phyloP scores from a whole-genome alignment of 306 rosid species.

The Quercus parvula region DNA sequence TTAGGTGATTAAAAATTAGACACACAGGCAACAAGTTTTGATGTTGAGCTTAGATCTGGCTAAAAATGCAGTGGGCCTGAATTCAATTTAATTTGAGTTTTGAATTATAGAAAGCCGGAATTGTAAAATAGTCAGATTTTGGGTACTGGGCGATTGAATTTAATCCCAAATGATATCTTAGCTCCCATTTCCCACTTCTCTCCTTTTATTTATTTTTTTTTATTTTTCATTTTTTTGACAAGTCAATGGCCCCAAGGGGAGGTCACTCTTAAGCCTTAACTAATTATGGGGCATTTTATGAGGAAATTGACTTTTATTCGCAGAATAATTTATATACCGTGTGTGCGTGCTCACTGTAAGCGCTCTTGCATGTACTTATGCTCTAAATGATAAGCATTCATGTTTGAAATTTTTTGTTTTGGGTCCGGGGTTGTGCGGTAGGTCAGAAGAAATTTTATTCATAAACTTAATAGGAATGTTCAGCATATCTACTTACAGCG shows the following conservation, averaged over 20 bases:
- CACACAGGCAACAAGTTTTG: not conserved
- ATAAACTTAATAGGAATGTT: no score
- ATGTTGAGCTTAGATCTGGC: conserved; percentile 13
- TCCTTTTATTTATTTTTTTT: not conserved
- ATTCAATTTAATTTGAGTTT: conserved; percentile 16
- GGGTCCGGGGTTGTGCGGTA: no score
- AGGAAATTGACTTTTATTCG: conserved; percentile 24
- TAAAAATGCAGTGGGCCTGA: conserved; percentile 5
- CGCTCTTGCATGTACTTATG: not conserved
- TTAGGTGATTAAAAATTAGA: not conserved
- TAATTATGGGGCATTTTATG: conserved; percentile 1
- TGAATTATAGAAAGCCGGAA: conserved; percentile 25
- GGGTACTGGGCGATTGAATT: conserved; percentile 25
- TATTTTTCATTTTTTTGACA: not conserved
- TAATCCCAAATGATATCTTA: conserved; percentile 2
- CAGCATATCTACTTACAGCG: no score
- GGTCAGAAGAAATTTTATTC: no score
- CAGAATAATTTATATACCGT: not conserved
- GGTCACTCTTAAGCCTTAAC: not conserved
- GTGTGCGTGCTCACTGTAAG: no score
- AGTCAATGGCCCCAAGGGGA: not conserved
- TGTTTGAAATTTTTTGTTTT: no score
- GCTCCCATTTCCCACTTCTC: not conserved
- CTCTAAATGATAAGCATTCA: no score
- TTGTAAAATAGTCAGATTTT: conserved; percentile 32